A percentile compares a stretch with the other conserved stretches of the same genome.
phyloP scores from a whole-genome alignment of 169 alveolate genomes.

The Cryptosporidium viatorum region DNA sequence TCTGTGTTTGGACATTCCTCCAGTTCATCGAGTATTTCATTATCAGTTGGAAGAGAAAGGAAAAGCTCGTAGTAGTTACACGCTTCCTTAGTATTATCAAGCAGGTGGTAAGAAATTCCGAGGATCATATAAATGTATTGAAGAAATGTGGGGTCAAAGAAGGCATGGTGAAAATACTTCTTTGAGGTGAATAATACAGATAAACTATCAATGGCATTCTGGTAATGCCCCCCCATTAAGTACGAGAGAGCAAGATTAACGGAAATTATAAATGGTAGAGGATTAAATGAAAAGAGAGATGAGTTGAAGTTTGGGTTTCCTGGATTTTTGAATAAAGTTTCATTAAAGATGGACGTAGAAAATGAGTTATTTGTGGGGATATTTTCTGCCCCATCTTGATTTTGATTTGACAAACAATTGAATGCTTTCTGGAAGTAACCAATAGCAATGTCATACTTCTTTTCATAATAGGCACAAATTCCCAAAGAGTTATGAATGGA shows the following conservation, averaged over 20 bases:
- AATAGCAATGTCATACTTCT: slow-evolving; percentile 69
- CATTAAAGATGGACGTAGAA: background rate
- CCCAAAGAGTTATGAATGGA: slow-evolving; percentile 42
- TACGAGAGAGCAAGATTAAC: slow-evolving; percentile 53
- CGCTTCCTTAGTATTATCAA: slow-evolving; percentile 46
- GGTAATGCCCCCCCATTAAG: slow-evolving; percentile 64
- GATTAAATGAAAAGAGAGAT: slow-evolving; percentile 37
- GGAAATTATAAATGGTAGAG: slow-evolving; percentile 33
- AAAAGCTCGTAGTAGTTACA: slow-evolving; percentile 44
- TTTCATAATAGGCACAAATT: slow-evolving; percentile 47
- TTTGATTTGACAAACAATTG: background rate
- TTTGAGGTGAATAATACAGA: slow-evolving; percentile 9
- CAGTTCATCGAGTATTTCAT: slow-evolving; percentile 30
- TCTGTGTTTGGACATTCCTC: slow-evolving; percentile 28
- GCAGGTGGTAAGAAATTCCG: slow-evolving; percentile 46
- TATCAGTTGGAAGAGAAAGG: slow-evolving; percentile 38
- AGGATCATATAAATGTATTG: slow-evolving; percentile 43
- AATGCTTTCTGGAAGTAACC: slow-evolving; percentile 66
- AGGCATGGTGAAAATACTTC: slow-evolving; percentile 26
- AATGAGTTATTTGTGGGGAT: background rate
- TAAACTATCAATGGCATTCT: slow-evolving; percentile 48
- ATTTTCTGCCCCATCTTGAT: background rate
- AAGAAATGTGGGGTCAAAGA: slow-evolving; percentile 33
- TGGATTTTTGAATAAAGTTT: slow-evolving; percentile 1
- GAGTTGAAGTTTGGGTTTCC: slow-evolving; percentile 43